Evolutionary conservation across 2,329 filamentous ascomycete genomes (phyloP), one percentile per base, ranked within the genome.

Genomic region (Penicillium vulpinum): DNA sequence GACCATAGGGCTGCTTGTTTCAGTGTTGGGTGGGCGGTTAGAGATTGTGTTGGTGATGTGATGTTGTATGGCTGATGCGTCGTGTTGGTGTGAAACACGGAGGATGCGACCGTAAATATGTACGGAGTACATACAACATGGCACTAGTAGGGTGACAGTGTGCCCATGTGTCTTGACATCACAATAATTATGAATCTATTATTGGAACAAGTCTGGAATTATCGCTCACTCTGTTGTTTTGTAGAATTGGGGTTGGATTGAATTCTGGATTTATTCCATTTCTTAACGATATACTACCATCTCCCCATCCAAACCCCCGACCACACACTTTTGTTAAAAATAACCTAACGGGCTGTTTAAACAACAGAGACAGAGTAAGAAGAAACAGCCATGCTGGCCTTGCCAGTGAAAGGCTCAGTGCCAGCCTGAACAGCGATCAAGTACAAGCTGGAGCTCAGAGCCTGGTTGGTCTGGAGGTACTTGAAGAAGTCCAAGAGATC

Each of bases 401-500:
- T 62, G 4, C 72, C 72, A 18, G 65, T 72, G 59, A 75, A 75
- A 16, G 72, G 71, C 64, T 75, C 72, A 9, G 72, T 72, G 18
- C 72, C 72, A 45, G 72, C 72, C 66, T 75, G 71, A 8, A 84
- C 74, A 57, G 77, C 79, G 60, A 79, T 75, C 57, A 88, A 65
- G 62, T 83, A 83, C 75, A 86, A 81, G 62, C 65, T 78, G 38
- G 61, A 62, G 46, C 64, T 62, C 35, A 74, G 45, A 15, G 65
- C 69, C 57, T 74, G 63, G 49, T 70, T 68, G 5, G 77, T 69
- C 54, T 75, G 76, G 24, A 88, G 74, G 68, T 87, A 87, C 8
- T 73, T 77, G 60, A 85, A 73, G 73, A 88, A 88, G 7, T 77
- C 72, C 62, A 77, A 78, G 61, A 88, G 66, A 67, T 89, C 84